These are phyloP conservation scores for Cladosporium velox DNA, from an alignment of 2,329 filamentous ascomycete species.

Conservation along the genomic window DNA sequence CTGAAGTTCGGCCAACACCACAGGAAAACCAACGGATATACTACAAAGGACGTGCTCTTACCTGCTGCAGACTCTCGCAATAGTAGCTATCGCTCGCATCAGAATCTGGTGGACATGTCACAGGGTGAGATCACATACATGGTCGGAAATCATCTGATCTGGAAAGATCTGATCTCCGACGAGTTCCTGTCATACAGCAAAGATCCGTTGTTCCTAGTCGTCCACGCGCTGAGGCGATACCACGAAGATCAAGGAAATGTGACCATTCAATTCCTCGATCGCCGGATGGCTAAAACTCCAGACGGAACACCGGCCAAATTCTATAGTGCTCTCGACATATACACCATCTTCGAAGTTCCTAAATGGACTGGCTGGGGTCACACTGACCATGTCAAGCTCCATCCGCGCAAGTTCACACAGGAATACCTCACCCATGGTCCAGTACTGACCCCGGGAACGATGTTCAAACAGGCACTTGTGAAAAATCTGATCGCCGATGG, in stretches of 20 bases:
- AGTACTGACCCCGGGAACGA: background rate
- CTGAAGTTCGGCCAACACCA: background rate
- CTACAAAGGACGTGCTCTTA: conserved; percentile 5
- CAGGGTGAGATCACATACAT: conserved; percentile 19
- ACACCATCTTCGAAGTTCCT: conserved; percentile 5
- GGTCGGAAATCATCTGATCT: conserved; percentile 19
- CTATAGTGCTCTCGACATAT: conserved; percentile 21
- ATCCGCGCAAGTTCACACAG: conserved; percentile 23
- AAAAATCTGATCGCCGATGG: conserved; percentile 21
- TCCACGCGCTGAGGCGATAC: conserved; percentile 17
- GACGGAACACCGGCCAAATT: conserved; percentile 1
- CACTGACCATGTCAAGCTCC: background rate
- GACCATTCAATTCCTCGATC: conserved; percentile 22
- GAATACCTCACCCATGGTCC: conserved; percentile 20
- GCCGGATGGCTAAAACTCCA: background rate
- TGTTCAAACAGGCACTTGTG: conserved; percentile 14
- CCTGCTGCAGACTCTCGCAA: conserved; percentile 15
- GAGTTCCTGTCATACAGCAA: conserved; percentile 22
- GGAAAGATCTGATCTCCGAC: conserved; percentile 16
- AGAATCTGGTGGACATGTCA: background rate
- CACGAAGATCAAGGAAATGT: conserved; percentile 10
- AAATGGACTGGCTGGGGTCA: background rate
- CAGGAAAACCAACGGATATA: conserved; percentile 16
- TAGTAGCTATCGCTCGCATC: background rate
- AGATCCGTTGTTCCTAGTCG: conserved; percentile 18